These are phyloP conservation scores for Discostella stelligeroides DNA, from an alignment of 108 stramenopile species.

Conservation along the genomic window DNA sequence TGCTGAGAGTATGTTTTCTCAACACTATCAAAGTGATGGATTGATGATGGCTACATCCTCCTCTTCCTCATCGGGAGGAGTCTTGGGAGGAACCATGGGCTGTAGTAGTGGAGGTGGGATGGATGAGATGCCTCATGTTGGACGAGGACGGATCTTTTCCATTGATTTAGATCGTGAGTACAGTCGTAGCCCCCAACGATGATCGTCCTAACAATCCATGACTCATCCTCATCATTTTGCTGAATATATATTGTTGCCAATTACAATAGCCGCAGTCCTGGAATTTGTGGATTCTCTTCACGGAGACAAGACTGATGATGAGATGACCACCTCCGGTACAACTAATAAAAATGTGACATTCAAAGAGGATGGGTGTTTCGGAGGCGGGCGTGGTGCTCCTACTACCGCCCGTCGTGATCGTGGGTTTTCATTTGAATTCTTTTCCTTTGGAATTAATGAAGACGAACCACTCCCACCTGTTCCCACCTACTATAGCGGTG, in stretches of 20 bases:
- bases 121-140: slow-evolving; percentile 7
- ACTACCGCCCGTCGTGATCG: slow-evolving; percentile 55
- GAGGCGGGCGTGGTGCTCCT: slow-evolving; percentile 1
- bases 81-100: neutral
- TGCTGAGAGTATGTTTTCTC: slow-evolving; percentile 28
- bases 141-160: slow-evolving; percentile 67
- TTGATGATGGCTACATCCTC: slow-evolving; percentile 13
- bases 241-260: too few relatives aligned
- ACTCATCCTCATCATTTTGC: too few relatives aligned
- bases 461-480: slow-evolving; percentile 63
- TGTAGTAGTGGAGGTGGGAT: neutral
- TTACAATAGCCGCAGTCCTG: slow-evolving; percentile 50
- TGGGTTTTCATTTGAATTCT: slow-evolving; percentile 88
- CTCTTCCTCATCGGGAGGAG: neutral
- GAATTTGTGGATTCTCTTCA: slow-evolving; percentile 64
- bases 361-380: slow-evolving; percentile 9
- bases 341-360: slow-evolving; percentile 33
- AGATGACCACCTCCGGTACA: neutral
- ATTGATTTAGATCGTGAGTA: slow-evolving; percentile 85
- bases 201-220: neutral
- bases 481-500: slow-evolving; percentile 6
- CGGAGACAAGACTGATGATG: slow-evolving; percentile 1
- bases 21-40: slow-evolving; percentile 25
- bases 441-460: slow-evolving; percentile 74
- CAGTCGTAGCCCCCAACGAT: too few relatives aligned